Evolutionary conservation across 441 rosid genomes (phyloP).

Genomic region (Hypseocharis bilobata): DNA sequence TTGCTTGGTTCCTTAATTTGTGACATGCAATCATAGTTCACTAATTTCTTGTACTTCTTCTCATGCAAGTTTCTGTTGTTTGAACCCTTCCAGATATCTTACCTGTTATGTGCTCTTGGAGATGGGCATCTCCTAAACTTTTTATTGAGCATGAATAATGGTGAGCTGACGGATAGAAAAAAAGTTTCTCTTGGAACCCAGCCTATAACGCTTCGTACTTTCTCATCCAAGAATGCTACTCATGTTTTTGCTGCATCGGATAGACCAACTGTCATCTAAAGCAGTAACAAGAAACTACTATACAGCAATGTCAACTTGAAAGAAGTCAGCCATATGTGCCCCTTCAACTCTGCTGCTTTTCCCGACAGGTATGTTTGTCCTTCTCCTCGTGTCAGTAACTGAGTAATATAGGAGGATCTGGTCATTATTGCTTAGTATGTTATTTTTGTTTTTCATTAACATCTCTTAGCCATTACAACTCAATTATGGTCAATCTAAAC

Average conservation of each 20-base stretch:
- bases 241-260: conserved; percentile 98
- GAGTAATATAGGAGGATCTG: not conserved
- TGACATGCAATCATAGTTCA: not conserved
- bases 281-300: conserved; percentile 90
- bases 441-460: not conserved
- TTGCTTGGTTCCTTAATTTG: not conserved
- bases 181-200: conserved; percentile 93
- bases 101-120: conserved; percentile 39
- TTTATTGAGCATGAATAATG: conserved; percentile 61
- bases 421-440: not conserved
- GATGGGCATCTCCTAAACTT: conserved; percentile 92
- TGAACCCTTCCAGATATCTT: not conserved
- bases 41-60: not conserved
- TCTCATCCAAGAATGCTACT: conserved; percentile 78
- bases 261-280: conserved; percentile 94
- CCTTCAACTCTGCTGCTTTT: conserved; percentile 94
- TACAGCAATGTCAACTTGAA: conserved; percentile 92
- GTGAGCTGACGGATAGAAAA: conserved; percentile 76
- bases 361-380: conserved; percentile 99
- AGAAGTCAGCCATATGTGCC: conserved; percentile 98
- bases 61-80: not conserved
- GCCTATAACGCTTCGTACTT: conserved; percentile 91
- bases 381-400: no score
- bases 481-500: not conserved
- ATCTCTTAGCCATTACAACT: not conserved